A percentile compares a stretch with the other conserved stretches of the same genome.
phyloP scores from a whole-genome alignment of 179 eudicot genomes.

The Pouteria campechiana region DNA sequence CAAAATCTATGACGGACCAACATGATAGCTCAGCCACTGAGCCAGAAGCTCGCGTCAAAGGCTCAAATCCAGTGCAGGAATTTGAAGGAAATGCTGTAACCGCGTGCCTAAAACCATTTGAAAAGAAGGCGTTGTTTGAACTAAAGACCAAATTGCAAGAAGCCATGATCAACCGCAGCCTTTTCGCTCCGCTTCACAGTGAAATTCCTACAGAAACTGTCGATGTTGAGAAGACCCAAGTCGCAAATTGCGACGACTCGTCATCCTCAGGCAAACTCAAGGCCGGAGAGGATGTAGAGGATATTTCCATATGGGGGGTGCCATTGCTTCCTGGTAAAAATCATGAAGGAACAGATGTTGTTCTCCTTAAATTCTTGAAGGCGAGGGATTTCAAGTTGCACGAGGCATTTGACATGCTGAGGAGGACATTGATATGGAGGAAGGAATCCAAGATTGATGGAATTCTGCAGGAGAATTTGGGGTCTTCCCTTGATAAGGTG shows the following conservation, averaged over 20 bases:
- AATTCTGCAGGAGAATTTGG: constrained; percentile 18
- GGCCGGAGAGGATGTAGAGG: constrained; percentile 15
- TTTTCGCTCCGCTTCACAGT: neutral
- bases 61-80: no score
- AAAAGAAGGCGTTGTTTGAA: constrained; percentile 28
- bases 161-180: constrained; percentile 17
- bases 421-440: constrained; percentile 44
- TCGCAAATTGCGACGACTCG: no score
- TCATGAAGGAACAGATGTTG: constrained; percentile 36
- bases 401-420: constrained; percentile 50
- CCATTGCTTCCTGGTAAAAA: constrained; percentile 67
- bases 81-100: no score
- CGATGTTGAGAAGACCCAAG: constrained; percentile 2
- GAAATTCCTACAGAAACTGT: neutral
- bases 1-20: no score
- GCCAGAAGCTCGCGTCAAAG: no score
- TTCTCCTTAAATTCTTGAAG: constrained; percentile 51
- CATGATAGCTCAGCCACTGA: no score
- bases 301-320: constrained; percentile 67
- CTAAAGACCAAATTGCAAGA: constrained; percentile 41
- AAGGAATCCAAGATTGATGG: constrained; percentile 15
- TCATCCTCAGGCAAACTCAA: constrained; percentile 3
- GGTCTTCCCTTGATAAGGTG: constrained; percentile 18
- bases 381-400: constrained; percentile 40
- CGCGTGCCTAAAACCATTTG: constrained; percentile 4